Base-by-base conservation (phyloP, 306 rosid genomes). In the Cercis canadensis region DNA sequence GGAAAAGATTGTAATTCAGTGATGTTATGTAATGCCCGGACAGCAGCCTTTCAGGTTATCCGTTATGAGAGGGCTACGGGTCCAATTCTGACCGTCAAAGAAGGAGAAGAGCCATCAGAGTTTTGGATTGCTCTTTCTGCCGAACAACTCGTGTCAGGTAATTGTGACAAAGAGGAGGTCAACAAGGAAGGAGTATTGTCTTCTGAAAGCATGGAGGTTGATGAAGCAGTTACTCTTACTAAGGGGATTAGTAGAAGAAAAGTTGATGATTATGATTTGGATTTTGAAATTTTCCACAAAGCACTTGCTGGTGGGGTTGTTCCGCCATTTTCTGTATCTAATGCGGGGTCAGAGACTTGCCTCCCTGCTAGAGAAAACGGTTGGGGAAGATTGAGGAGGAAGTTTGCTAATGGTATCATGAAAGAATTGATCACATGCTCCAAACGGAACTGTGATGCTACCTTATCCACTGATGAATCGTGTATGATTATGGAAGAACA, bases 271-370 rank as follows among this genome's bases (percentile, higher is more conserved):
- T 94, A 90, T 73, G 81, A 94, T 80, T 67, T 83, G 75, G 98
- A 94, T 73, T 94, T 84, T 66, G 97, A 83, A 53, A 85, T 90
- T 46, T 90, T 90, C 54, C 82, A 67, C n/a, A 87, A 85, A 87
- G 98, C 97, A 3, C 86, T 89, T 74, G 86, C 89, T 34, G 97
- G 96, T 45, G 97, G 96, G 64, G 96, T 90, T 78, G 97, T 90
- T 83, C 97, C 97, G 12, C 96, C 97, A 4, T 83, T 89, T 57
- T 62, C 87, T 13, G 78, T 67, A 11, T 86, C 94, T 10, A 83
- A 81, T 68, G 67, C 87, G 0, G 94, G 87, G 65, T 86, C 89
- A 4, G 98, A 93, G 73, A 93, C 92, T 52, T 82, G 86, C 57
- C 93, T 94, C 59, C 98, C 98, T 2, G 85, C 90, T 14, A 82